These are phyloP conservation scores for Aspergillus cavernicola DNA, from an alignment of 495 filamentous ascomycete genomes.

Conservation along the genomic window DNA sequence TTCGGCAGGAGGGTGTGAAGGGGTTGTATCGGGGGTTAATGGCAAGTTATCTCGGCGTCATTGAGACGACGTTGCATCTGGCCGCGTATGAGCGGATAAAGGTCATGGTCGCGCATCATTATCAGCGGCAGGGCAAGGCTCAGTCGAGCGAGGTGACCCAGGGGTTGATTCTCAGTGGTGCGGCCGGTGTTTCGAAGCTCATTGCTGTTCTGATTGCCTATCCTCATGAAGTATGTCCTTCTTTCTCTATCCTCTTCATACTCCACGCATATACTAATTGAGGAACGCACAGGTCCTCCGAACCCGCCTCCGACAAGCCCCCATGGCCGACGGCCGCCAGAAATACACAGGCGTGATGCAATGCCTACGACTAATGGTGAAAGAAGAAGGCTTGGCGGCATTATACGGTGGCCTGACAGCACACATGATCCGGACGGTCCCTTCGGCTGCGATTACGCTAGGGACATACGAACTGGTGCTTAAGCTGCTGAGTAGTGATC, in stretches of 20 bases:
- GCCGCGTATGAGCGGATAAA: conserved; percentile 87
- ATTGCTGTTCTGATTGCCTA: conserved; percentile 77
- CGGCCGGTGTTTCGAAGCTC: conserved; percentile 78
- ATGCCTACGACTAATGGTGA: conserved; percentile 76
- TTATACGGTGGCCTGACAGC: conserved; percentile 85
- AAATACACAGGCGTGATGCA: conserved; percentile 83
- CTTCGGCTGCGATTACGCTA: conserved; percentile 87
- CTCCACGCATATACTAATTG: conserved; percentile 5
- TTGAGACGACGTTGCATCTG: conserved; percentile 83
- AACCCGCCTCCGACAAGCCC: conserved; percentile 69
- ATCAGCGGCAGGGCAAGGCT: conserved; percentile 34
- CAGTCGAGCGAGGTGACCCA: conserved; percentile 31
- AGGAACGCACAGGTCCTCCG: conserved; percentile 48
- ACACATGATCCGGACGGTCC: conserved; percentile 81
- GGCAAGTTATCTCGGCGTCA: conserved; percentile 81
- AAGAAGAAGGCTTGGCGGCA: conserved; percentile 76
- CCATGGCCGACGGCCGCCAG: conserved; percentile 62
- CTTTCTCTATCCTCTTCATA: neutral
- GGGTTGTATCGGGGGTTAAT: conserved; percentile 83
- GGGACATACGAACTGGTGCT: conserved; percentile 86
- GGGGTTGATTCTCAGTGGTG: conserved; percentile 52
- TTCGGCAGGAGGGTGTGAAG: conserved; percentile 69
- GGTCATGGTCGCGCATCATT: conserved; percentile 53
- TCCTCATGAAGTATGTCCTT: conserved; percentile 70
- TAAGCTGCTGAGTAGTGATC: conserved; percentile 35